These are phyloP conservation scores for Boletus rufocinnamomeus DNA, from an alignment of 768 basidiomycete genomes.

Conservation along the genomic window DNA sequence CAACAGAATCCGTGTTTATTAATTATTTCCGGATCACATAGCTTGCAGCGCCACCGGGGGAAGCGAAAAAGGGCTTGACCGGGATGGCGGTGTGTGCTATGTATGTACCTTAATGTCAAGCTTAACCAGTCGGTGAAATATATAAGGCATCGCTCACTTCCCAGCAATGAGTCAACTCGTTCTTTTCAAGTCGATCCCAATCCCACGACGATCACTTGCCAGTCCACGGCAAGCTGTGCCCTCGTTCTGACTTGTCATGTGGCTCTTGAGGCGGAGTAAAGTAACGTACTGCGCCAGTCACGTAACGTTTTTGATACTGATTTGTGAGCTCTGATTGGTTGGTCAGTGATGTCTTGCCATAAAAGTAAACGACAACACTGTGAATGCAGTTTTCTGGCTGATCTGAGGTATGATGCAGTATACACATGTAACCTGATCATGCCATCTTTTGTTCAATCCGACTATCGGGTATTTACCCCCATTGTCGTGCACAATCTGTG, in stretches of 20 bases:
- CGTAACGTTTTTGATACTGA: too few relatives aligned
- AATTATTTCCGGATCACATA: constrained; percentile 1
- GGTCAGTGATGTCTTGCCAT: too few relatives aligned
- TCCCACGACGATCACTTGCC: neutral
- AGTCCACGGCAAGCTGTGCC: neutral
- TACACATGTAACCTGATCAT: neutral
- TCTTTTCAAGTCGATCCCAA: neutral
- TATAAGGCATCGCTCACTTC: neutral
- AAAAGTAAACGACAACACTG: too few relatives aligned
- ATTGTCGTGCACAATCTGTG: neutral
- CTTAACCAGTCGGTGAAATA: neutral
- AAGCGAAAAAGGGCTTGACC: neutral
- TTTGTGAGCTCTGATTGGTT: too few relatives aligned
- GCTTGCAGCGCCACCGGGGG: constrained; percentile 2
- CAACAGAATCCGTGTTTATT: neutral
- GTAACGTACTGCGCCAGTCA: neutral
- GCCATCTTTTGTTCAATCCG: neutral
- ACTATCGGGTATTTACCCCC: neutral
- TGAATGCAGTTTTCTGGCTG: too few relatives aligned
- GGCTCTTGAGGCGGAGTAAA: neutral
- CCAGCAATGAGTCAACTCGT: neutral
- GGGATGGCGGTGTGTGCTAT: neutral
- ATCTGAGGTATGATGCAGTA: neutral
- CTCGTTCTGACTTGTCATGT: neutral
- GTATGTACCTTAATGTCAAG: neutral